Base-by-base conservation (phyloP, 441 rosid genomes). In the Omphalea diandra region DNA sequence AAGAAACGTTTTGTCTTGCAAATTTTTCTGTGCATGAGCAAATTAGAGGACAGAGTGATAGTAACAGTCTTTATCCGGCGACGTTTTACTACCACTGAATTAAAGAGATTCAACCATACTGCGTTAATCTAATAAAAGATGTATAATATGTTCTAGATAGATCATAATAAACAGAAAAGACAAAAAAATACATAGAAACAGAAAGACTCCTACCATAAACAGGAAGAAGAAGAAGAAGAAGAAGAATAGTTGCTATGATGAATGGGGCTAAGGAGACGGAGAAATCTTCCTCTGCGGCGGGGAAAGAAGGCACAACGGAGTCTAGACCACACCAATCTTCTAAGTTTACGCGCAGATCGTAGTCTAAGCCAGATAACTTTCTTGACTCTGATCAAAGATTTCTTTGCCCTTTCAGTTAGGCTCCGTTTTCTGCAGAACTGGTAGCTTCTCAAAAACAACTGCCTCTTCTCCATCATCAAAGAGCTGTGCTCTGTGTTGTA, bases 391-490 rank as follows among this genome's bases (percentile, higher is more conserved):
- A 66, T 47, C 22, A 90, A 71, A 22, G 87, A 86, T 65, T 69
- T 49, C 77, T 63, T 77, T 24, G 90, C 75, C 67, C 77, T 84
- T 76, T 88, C 87, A 0, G 66, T 24, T 5, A 88, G 55, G 63
- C 84, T 84, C 77, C 68, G 84, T 76, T 90, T 90, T 64, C 90
- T 77, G 40, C 90, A 77, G 85, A 93, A 93, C 67, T 86, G 91
- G 67, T 92, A 88, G 82, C 97, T 93, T 69, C 93, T 80, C 22
- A 93, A 73, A 76, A 93, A 93, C 76, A 88, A 15, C 83, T 84
- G 91, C 55, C 98, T 78, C 87, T 90, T 90, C 87, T 88, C 97
- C 81, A 84, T 67, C 85, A 82, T 76, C 76, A 65, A 50, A 71
- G 50, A 73, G 56, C 65, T 69, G 55, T 71, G 82, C 46, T 78